phyloP scores from a whole-genome alignment of 345 rosid species.

The Zanthoxylum bungeanum region DNA sequence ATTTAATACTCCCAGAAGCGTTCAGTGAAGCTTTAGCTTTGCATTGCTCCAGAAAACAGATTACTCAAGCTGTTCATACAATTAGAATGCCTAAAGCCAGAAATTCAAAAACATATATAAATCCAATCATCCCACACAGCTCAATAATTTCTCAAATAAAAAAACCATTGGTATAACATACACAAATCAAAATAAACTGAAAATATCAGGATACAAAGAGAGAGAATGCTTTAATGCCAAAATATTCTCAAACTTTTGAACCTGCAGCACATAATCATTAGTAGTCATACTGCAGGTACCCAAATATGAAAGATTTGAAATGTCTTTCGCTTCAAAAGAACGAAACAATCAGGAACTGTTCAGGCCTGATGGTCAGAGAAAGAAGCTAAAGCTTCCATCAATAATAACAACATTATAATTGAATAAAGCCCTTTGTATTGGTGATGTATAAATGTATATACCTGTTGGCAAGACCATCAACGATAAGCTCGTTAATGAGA shows the following conservation, averaged over 20 bases:
- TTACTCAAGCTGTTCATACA: background rate
- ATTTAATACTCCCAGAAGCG: background rate
- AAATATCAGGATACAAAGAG: background rate
- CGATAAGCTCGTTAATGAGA: slow-evolving; percentile 74
- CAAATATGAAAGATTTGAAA: slow-evolving; percentile 13
- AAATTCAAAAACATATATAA: background rate
- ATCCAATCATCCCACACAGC: too few relatives aligned
- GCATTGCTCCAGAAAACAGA: background rate
- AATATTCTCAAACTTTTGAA: slow-evolving; percentile 23
- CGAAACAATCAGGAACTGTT: slow-evolving; percentile 42
- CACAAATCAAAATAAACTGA: background rate
- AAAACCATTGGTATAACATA: background rate
- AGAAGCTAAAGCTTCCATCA: slow-evolving; percentile 36
- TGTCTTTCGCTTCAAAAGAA: slow-evolving; percentile 46
- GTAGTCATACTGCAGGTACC: background rate
- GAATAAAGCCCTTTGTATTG: background rate
- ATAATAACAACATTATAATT: background rate
- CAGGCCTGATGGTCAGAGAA: slow-evolving; percentile 36
- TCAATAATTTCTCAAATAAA: too few relatives aligned
- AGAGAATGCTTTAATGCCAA: background rate
- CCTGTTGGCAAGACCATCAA: slow-evolving; percentile 90
- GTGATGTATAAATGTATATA: too few relatives aligned
- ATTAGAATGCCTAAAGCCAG: background rate
- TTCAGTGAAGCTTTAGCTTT: background rate
- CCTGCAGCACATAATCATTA: slow-evolving; percentile 6